Evolutionary conservation across 305 asterid genomes (phyloP), one percentile per base, ranked within the genome.

Genomic region (Fraxinus ornus): DNA sequence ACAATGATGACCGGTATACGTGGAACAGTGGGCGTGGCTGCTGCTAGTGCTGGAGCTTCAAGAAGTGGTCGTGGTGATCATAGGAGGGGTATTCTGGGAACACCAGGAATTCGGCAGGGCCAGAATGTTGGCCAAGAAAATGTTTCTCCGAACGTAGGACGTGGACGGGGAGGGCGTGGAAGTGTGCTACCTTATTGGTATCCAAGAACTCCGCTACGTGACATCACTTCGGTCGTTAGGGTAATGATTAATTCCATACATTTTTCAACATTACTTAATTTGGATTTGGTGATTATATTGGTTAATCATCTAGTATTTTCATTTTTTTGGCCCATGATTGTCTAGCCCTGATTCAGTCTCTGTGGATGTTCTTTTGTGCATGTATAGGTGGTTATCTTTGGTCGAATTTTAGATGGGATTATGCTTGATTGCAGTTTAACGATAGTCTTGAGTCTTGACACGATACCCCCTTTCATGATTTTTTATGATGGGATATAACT

Each of bases 181-280:
- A 83, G 84, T 78, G 84, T 83, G 35, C 86, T 94, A 84, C 97
- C 97, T 32, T 64, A 84, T 73, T 94, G 98, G 98, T 92, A 92
- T 79, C 97, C 95, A 4, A 92, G 98, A 83, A 88, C 88, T 22
- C 97, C 98, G 41, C 88, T 95, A 21, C 90, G 88, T 33, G 98
- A 94, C 28, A 84, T 92, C 79, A 91, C 94, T 62, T 77, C 88
- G 28, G 84, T 94, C 26, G 84, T 80, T 44, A 86, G 91, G 97
- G 98, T 95, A 95, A 88, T 64, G 41, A 4, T 55, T 41, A 15
- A 41, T 30, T 33, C 21, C 35, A 9, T 7, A 12, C 33, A n/a
- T 21, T 8, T n/a, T 28, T 68, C 68, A 7, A 57, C 22, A 0
- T 19, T 7, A 21, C 13, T 21, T 57, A 24, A 57, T 52, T 36